phyloP scores from a whole-genome alignment of 2,329 filamentous ascomycete genomes.

The Arachnomyces sp. region DNA sequence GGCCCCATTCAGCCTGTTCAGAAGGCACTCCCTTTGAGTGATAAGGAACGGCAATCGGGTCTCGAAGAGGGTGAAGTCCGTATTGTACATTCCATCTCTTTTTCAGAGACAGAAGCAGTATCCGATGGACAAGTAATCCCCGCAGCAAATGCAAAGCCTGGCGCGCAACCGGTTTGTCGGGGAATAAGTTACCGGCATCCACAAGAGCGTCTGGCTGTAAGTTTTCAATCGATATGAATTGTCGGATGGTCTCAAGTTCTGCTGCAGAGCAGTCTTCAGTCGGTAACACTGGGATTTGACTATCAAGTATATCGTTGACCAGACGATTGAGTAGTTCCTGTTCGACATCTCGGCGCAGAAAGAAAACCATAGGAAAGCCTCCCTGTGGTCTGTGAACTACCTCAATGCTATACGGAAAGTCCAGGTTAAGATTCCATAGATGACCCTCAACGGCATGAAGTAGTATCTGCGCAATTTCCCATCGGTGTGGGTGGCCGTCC shows the following conservation, averaged over 20 bases:
- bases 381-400: conserved; percentile 32
- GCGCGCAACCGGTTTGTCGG: conserved; percentile 19
- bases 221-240: conserved; percentile 25
- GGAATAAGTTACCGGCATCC: conserved; percentile 22
- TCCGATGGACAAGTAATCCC: conserved; percentile 53
- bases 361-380: conserved; percentile 51
- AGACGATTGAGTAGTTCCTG: conserved; percentile 37
- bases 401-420: conserved; percentile 44
- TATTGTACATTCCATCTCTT: conserved; percentile 64
- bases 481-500: conserved; percentile 49
- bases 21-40: conserved; percentile 58
- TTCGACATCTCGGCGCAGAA: conserved; percentile 46
- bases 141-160: conserved; percentile 50
- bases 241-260: conserved; percentile 20
- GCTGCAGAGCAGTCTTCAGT: conserved; percentile 19
- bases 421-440: conserved; percentile 25
- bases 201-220: conserved; percentile 13
- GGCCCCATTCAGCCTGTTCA: conserved; percentile 58
- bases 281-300: conserved; percentile 21
- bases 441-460: conserved; percentile 35
- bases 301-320: conserved; percentile 33
- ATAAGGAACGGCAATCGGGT: conserved; percentile 54
- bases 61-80: conserved; percentile 46
- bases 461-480: conserved; percentile 40
- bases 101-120: conserved; percentile 52